Conservation (phyloP, 139 green algal genomes). For the Chlamydomonas incerta region DNA sequence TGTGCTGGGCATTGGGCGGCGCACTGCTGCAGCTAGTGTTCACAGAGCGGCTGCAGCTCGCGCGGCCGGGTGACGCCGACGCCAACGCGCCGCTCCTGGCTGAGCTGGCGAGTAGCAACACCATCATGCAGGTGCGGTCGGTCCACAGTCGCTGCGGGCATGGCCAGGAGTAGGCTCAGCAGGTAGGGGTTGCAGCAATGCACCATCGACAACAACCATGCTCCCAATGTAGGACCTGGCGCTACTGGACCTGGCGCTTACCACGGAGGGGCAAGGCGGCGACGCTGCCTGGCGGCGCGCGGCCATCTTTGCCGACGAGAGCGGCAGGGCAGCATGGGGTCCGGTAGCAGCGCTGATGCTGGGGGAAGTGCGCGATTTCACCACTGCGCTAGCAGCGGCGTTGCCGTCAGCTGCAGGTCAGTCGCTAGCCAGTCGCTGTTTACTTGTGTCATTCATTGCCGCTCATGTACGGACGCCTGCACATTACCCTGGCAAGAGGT, state of each 20-base stretch:
- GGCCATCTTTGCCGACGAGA: slow-evolving; percentile 51
- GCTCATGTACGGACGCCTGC: too few species aligned
- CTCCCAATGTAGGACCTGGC: slow-evolving; percentile 51
- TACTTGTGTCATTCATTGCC: too few species aligned
- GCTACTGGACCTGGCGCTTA: slow-evolving; percentile 43
- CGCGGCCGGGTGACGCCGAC: not conserved
- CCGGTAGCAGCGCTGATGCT: slow-evolving; percentile 44
- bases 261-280: slow-evolving; percentile 6
- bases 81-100: slow-evolving; percentile 30
- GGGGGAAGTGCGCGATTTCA: slow-evolving; percentile 50
- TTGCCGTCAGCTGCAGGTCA: slow-evolving; percentile 39
- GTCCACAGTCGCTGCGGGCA: too few species aligned
- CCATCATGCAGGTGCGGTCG: slow-evolving; percentile 40
- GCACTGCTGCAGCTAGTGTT: slow-evolving; percentile 41
- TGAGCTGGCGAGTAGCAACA: slow-evolving; percentile 4
- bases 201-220: too few species aligned
- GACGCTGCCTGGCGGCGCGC: slow-evolving; percentile 19
- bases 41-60: slow-evolving; percentile 36
- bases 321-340: slow-evolving; percentile 34
- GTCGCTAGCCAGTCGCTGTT: too few species aligned
- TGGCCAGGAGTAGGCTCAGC: too few species aligned
- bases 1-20: slow-evolving; percentile 33
- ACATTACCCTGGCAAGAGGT: too few species aligned
- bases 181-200: too few species aligned
- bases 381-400: slow-evolving; percentile 34